Conservation (phyloP, 768 basidiomycete species). For the Strobilomyces dryophilus region DNA sequence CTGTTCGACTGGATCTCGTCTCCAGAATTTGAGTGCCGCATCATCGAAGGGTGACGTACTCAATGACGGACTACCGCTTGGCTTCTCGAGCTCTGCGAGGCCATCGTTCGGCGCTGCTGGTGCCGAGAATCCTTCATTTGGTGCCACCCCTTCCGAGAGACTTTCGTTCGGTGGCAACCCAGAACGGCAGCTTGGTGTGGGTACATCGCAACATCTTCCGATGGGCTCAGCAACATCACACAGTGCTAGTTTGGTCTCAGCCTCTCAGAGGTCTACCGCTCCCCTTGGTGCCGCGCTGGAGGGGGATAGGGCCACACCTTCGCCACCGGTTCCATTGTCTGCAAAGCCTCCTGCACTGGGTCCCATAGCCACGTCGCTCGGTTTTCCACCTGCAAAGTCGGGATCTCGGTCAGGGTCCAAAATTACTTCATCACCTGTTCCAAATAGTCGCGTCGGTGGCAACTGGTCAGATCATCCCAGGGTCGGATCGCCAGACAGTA, state of each 20-base stretch:
- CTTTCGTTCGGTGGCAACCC: conserved; percentile 13
- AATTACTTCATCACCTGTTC: conserved; percentile 8
- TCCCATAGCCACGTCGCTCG: conserved; percentile 14
- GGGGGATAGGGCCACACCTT: conserved; percentile 13
- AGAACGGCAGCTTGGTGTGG: conserved; percentile 12
- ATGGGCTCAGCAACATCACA: conserved; percentile 2
- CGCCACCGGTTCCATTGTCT: conserved; percentile 4
- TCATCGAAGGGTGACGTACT: conserved; percentile 20
- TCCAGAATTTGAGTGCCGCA: conserved; percentile 16
- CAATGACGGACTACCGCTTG: conserved; percentile 14
- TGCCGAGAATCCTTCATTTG: conserved; percentile 18
- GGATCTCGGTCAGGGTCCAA: conserved; percentile 9
- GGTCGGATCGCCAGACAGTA: conserved; percentile 17
- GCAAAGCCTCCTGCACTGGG: conserved; percentile 8
- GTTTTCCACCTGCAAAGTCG: conserved; percentile 11
- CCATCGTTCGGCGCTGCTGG: conserved; percentile 15
- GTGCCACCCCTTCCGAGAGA: conserved; percentile 15
- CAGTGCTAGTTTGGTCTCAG: conserved; percentile 2
- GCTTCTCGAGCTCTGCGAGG: conserved; percentile 16
- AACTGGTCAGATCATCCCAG: conserved; percentile 13
- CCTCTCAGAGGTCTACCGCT: conserved; percentile 11
- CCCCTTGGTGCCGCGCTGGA: conserved; percentile 10
- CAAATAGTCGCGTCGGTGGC: neutral
- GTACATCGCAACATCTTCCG: conserved; percentile 11
- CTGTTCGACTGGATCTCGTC: conserved; percentile 22